Evolutionary conservation across 805 yeast genomes (phyloP), one percentile per base, ranked within the genome.

Genomic region (Candida golubevii): DNA sequence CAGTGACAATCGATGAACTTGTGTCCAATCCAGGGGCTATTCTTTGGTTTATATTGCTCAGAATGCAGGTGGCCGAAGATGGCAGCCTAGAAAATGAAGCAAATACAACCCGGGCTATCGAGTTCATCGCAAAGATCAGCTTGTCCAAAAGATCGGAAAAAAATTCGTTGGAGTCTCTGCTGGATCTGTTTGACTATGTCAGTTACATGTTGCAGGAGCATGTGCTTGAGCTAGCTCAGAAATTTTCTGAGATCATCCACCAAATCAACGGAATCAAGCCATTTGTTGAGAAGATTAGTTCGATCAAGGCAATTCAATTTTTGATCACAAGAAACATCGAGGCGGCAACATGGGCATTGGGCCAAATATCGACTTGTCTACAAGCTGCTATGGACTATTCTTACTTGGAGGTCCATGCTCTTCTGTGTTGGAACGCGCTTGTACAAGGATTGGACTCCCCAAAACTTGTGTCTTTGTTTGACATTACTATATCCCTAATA

Each of bases 341-440:
- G 5, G 77, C 85, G 1, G 66, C 68, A 0, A 56, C 70, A 3
- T 61, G 70, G 33, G 87, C 88, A 0, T 63, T 85, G 31, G 95
- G 96, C 0, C 98, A 90, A 59, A 78, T 91, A 5, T 83, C 88
- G 47, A 85, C 95, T 1, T 85, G 95, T 54, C 66, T 91, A 10
- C 96, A 88, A 58, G 81, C 89, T 1, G 83, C 91, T 0, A 63
- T 90, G 18, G 89, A 83, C 33, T 76, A 75, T 14, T 65, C 74
- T 0, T 80, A 79, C 23, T 71, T 89, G 11, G 83, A 83, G 47
- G 66, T 67, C 12, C 75, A 76, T 33, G 79, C 91, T 0, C 65
- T 93, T 35, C 68, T 73, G 38, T 84, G 93, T 44, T 83, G 96
- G 84, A 71, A 73, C 41, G 69, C 72, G 1, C 66, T 91, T 41